Conservation (phyloP, 2,329 filamentous ascomycete species). For the Neofusicoccum ribis region DNA sequence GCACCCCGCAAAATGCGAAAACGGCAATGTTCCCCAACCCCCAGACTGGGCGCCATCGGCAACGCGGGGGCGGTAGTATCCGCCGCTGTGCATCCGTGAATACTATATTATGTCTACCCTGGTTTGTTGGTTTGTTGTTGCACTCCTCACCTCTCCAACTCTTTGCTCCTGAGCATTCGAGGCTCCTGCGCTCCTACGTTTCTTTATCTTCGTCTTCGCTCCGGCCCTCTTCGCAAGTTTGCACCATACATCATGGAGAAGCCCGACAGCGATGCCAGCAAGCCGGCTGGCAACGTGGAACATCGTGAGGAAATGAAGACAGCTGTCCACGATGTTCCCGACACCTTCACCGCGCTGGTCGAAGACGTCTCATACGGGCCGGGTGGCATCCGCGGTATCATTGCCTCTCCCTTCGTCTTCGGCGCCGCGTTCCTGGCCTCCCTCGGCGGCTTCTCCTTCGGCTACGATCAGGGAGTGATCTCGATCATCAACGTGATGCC, state of each 20-base stretch:
- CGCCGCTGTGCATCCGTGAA: background rate
- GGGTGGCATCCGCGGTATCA: constrained; percentile 33
- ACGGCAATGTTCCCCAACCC: constrained; percentile 2
- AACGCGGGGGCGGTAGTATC: background rate
- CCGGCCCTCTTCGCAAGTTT: too few species aligned
- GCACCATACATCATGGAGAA: background rate
- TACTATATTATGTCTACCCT: background rate
- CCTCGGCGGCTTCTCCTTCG: constrained; percentile 44
- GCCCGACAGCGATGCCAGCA: background rate
- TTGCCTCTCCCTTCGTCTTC: constrained; percentile 43
- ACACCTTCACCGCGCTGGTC: background rate
- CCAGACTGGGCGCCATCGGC: background rate
- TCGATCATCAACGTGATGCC: constrained; percentile 48
- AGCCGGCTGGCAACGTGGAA: background rate
- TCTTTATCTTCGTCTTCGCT: too few species aligned
- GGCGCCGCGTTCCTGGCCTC: constrained; percentile 47
- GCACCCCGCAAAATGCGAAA: constrained; percentile 3
- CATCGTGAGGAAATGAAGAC: background rate
- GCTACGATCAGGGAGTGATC: constrained; percentile 30
- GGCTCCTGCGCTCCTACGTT: too few species aligned
- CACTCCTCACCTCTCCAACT: background rate
- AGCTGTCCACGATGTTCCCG: background rate
- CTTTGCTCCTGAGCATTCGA: too few species aligned
- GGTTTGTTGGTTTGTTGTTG: too few species aligned
- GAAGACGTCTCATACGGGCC: constrained; percentile 29